Conservation (phyloP, 495 filamentous ascomycete genomes). For the Neurospora cerealis region DNA sequence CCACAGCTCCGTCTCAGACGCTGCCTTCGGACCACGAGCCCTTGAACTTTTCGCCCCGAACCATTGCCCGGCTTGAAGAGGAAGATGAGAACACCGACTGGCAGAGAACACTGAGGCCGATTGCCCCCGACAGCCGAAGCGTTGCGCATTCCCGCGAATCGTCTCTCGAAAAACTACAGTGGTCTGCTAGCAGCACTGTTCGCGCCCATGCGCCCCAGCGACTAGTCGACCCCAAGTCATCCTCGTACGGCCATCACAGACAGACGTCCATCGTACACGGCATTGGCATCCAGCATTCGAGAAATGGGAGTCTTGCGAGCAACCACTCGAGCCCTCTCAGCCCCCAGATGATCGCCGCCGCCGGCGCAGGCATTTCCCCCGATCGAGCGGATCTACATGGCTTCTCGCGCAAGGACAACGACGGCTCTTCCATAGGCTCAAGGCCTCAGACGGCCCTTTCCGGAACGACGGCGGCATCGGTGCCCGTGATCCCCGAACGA, state of each 20-base stretch:
- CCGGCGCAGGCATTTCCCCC: constrained; percentile 35
- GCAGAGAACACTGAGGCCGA: constrained; percentile 35
- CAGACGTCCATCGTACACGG: constrained; percentile 94
- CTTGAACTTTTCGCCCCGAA: constrained; percentile 34
- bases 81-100: constrained; percentile 31
- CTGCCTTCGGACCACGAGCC: constrained; percentile 41
- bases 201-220: constrained; percentile 42
- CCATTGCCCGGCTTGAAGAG: constrained; percentile 32
- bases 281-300: constrained; percentile 81
- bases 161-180: constrained; percentile 42
- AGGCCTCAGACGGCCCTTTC: constrained; percentile 33
- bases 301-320: constrained; percentile 61
- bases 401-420: constrained; percentile 33
- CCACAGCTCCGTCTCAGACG: constrained; percentile 42
- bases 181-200: constrained; percentile 34
- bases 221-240: constrained; percentile 33
- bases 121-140: constrained; percentile 22
- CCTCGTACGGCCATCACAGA: constrained; percentile 75
- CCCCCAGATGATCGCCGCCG: constrained; percentile 71
- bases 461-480: constrained; percentile 28
- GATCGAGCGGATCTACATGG: constrained; percentile 34
- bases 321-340: constrained; percentile 67
- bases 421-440: constrained; percentile 20
- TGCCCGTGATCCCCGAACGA: constrained; percentile 24
- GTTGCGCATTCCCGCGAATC: constrained; percentile 40